A percentile compares a stretch with the other conserved stretches of the same genome.
Conservation (phyloP, 495 filamentous ascomycete genomes). For the Amorphotheca resinae region DNA sequence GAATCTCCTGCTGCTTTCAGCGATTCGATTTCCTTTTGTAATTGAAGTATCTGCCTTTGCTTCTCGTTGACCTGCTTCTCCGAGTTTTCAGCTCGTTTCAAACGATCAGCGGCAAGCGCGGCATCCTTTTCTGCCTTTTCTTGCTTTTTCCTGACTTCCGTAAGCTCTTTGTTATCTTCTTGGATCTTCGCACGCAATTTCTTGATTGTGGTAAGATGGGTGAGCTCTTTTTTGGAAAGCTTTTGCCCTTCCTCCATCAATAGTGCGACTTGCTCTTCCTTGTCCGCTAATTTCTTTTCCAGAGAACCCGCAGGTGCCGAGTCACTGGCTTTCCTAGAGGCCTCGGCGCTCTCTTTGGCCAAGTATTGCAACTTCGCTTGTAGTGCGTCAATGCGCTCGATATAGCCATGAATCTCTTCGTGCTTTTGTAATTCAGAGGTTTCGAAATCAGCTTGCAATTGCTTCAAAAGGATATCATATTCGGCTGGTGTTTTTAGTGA, state of each 20-base stretch:
- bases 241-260: constrained; percentile 90
- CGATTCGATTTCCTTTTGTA: constrained; percentile 58
- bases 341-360: constrained; percentile 61
- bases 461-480: constrained; percentile 26
- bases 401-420: constrained; percentile 67
- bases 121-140: constrained; percentile 58
- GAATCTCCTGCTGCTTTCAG: constrained; percentile 52
- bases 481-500: constrained; percentile 9
- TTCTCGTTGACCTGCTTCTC: constrained; percentile 55
- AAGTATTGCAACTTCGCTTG: constrained; percentile 84
- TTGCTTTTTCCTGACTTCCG: constrained; percentile 46
- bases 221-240: constrained; percentile 72
- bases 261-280: constrained; percentile 78
- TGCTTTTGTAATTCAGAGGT: constrained; percentile 51
- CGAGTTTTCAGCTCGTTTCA: constrained; percentile 50
- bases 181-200: constrained; percentile 53
- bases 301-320: constrained; percentile 47
- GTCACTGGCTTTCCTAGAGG: constrained; percentile 50
- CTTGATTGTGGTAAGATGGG: constrained; percentile 70
- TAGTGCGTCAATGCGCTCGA: constrained; percentile 86
- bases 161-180: constrained; percentile 52
- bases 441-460: constrained; percentile 45
- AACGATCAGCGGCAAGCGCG: constrained; percentile 41
- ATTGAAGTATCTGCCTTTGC: constrained; percentile 48
- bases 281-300: constrained; percentile 73